Evolutionary conservation across 768 basidiomycete genomes (phyloP).

Genomic region (Mycena latifolia): DNA sequence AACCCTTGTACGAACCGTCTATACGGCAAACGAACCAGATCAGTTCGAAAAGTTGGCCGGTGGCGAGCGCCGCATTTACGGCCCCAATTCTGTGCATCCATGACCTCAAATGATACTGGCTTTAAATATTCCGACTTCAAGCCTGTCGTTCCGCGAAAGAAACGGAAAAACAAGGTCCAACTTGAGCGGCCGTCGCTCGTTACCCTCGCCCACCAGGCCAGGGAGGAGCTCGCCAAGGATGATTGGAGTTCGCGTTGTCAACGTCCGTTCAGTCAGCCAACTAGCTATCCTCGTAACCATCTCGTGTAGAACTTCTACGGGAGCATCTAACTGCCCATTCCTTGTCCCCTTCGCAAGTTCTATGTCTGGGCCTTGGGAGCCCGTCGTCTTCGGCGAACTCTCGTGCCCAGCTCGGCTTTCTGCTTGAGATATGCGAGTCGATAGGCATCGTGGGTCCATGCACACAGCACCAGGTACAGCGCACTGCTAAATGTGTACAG

Average conservation of each 20-base stretch:
- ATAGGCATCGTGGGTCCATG: constrained; percentile 70
- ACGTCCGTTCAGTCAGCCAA: constrained; percentile 56
- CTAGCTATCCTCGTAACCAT: constrained; percentile 12
- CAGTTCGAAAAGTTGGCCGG: constrained; percentile 23
- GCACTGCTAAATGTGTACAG: constrained; percentile 49
- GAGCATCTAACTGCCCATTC: constrained; percentile 44
- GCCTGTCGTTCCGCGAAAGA: constrained; percentile 64
- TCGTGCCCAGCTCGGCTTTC: constrained; percentile 76
- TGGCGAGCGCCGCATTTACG: constrained; percentile 6
- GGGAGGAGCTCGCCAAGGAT: constrained; percentile 60
- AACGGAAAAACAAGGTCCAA: constrained; percentile 55
- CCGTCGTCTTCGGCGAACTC: constrained; percentile 73
- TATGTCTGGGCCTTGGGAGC: constrained; percentile 84
- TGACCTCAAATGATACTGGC: constrained; percentile 7
- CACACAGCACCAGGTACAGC: constrained; percentile 19
- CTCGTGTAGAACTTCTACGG: constrained; percentile 50
- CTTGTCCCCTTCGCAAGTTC: constrained; percentile 49
- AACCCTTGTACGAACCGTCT: not conserved
- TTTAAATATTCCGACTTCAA: constrained; percentile 66
- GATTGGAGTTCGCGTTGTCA: constrained; percentile 69
- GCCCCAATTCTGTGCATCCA: not conserved
- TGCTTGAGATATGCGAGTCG: constrained; percentile 64
- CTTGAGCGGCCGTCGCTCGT: constrained; percentile 48
- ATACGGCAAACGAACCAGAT: no score
- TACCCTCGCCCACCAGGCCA: constrained; percentile 55